Conservation (phyloP, 257 asterid species). For the Solanum corneliomulleri region DNA sequence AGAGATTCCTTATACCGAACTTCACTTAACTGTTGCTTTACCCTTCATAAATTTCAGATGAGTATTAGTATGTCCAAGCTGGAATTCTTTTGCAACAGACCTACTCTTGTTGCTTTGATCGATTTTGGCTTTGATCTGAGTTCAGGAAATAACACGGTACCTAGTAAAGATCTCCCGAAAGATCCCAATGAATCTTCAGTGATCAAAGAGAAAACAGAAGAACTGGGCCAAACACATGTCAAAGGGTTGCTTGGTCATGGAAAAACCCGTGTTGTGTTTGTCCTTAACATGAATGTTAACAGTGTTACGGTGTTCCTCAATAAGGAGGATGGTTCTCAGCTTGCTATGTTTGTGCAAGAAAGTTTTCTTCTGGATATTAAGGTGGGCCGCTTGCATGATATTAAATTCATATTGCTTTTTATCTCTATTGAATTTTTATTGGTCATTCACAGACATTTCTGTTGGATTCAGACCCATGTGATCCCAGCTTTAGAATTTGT, state of each 20-base stretch:
- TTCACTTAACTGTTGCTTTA: conserved; percentile 14
- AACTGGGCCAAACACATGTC: conserved; percentile 48
- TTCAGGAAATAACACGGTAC: conserved; percentile 25
- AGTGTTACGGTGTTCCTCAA: conserved; percentile 87
- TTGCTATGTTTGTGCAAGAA: conserved; percentile 98
- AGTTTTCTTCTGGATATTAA: conserved; percentile 77
- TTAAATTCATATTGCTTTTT: background rate
- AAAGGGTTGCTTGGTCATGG: conserved; percentile 88
- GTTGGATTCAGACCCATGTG: background rate
- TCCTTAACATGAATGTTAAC: conserved; percentile 84
- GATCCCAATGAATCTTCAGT: conserved; percentile 25
- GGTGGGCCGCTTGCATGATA: conserved; percentile 32
- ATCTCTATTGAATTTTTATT: background rate
- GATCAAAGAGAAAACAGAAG: conserved; percentile 57
- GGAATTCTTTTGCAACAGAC: conserved; percentile 93
- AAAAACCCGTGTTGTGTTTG: conserved; percentile 82
- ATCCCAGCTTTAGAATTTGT: background rate
- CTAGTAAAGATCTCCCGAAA: conserved; percentile 13
- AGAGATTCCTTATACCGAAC: background rate
- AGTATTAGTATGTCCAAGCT: conserved; percentile 91
- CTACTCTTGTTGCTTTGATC: conserved; percentile 93
- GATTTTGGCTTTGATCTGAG: conserved; percentile 66
- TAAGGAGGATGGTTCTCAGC: conserved; percentile 92
- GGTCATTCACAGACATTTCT: background rate
- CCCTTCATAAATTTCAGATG: conserved; percentile 46